These are phyloP conservation scores for Daldinia grandis DNA, from an alignment of 495 filamentous ascomycete species.

Conservation along the genomic window DNA sequence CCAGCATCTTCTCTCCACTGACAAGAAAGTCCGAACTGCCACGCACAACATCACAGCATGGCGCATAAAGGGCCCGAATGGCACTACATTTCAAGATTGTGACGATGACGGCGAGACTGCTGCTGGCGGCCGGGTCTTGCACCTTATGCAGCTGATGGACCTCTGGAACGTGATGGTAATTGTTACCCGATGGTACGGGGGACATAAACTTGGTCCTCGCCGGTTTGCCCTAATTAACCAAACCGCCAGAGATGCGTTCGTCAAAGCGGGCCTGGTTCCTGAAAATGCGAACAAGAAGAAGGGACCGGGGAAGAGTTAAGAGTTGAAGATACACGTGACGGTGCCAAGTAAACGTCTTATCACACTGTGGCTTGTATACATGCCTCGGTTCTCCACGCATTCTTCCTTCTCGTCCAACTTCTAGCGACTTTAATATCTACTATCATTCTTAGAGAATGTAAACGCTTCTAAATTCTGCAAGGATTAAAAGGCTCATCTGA, in stretches of 20 bases:
- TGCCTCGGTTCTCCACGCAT: slow-evolving; percentile 33
- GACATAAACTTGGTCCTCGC: slow-evolving; percentile 84
- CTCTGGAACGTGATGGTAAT: slow-evolving; percentile 92
- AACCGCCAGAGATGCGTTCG: slow-evolving; percentile 83
- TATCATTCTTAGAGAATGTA: not conserved
- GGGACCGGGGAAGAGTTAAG: slow-evolving; percentile 43
- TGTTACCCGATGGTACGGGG: slow-evolving; percentile 96
- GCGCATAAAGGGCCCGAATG: slow-evolving; percentile 61
- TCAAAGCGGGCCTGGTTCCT: slow-evolving; percentile 74
- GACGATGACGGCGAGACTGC: slow-evolving; percentile 98
- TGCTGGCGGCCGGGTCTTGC: slow-evolving; percentile 82
- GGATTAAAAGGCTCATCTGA: not conserved
- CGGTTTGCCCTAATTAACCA: slow-evolving; percentile 89
- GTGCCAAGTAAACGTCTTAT: slow-evolving; percentile 11
- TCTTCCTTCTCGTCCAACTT: not conserved
- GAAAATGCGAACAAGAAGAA: slow-evolving; percentile 69
- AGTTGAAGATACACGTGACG: slow-evolving; percentile 12
- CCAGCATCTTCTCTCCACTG: slow-evolving; percentile 74
- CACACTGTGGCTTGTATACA: slow-evolving; percentile 17
- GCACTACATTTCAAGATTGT: slow-evolving; percentile 80
- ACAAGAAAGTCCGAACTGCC: slow-evolving; percentile 82
- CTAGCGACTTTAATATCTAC: not conserved
- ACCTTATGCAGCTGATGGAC: slow-evolving; percentile 94
- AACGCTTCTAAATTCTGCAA: not conserved
- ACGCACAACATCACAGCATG: slow-evolving; percentile 88